A percentile compares a stretch with the other conserved stretches of the same genome.
Evolutionary conservation across 352 stramenopile genomes (phyloP).

Genomic region (Globisporangium canariense): DNA sequence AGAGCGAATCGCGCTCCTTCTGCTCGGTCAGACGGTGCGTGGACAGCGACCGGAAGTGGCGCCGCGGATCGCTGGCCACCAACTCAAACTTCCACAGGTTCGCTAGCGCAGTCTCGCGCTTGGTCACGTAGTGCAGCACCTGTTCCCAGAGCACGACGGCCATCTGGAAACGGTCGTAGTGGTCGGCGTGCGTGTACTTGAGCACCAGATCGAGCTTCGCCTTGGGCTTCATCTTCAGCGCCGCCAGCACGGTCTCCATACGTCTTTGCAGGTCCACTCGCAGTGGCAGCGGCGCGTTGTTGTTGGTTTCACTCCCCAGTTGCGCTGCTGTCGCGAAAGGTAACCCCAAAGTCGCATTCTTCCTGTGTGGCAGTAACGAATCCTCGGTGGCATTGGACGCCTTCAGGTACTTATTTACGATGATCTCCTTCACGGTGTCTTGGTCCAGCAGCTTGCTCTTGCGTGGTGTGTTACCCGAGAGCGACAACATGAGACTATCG

Average conservation of each 20-base stretch:
- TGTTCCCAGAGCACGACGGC: slow-evolving; percentile 69
- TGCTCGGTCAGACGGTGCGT: slow-evolving; percentile 59
- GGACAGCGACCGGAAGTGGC: slow-evolving; percentile 67
- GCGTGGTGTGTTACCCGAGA: slow-evolving; percentile 20
- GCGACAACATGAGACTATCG: slow-evolving; percentile 33
- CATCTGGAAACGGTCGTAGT: slow-evolving; percentile 56
- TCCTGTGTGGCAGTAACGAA: background rate
- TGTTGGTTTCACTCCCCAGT: slow-evolving; percentile 13
- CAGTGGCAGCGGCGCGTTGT: slow-evolving; percentile 41
- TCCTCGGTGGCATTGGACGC: slow-evolving; percentile 1
- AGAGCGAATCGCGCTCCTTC: slow-evolving; percentile 58
- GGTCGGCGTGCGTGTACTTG: slow-evolving; percentile 62
- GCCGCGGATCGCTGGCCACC: slow-evolving; percentile 61
- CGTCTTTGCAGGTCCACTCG: slow-evolving; percentile 56
- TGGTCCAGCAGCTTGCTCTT: slow-evolving; percentile 35
- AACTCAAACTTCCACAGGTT: slow-evolving; percentile 46
- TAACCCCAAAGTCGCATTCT: background rate
- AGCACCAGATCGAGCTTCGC: slow-evolving; percentile 66
- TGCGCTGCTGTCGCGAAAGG: background rate
- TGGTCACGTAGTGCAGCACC: slow-evolving; percentile 31
- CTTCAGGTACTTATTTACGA: slow-evolving; percentile 48
- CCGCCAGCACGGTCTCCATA: slow-evolving; percentile 52
- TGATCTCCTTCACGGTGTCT: slow-evolving; percentile 35
- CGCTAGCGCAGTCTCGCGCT: slow-evolving; percentile 42
- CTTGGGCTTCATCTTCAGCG: slow-evolving; percentile 46